Evolutionary conservation across 495 filamentous ascomycete genomes (phyloP).

Genomic region (Talaromyces adpressus): DNA sequence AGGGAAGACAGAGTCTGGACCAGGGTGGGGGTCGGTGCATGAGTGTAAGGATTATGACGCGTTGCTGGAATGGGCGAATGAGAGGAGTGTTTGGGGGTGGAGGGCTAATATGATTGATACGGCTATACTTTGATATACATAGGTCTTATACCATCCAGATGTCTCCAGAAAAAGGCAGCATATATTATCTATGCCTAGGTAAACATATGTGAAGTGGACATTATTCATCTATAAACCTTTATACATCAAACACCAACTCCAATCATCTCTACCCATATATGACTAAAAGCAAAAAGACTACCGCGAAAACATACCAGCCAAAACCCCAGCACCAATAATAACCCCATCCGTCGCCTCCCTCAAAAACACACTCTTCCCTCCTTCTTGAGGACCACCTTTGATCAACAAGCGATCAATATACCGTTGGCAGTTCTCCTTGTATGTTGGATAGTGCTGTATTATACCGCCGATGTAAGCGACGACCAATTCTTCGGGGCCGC

Average conservation of each 20-base stretch:
- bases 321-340: conserved; percentile 67
- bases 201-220: background rate
- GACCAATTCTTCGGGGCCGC: conserved; percentile 54
- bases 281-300: background rate
- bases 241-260: background rate
- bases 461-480: conserved; percentile 75
- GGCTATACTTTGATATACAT: background rate
- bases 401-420: conserved; percentile 60
- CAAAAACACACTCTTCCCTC: conserved; percentile 54
- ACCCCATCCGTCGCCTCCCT: conserved; percentile 68
- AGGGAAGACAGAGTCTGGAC: conserved; percentile 33
- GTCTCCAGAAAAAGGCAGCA: too few species aligned
- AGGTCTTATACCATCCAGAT: too few species aligned
- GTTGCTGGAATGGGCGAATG: conserved; percentile 32
- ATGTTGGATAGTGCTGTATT: conserved; percentile 69
- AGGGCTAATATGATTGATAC: conserved; percentile 1
- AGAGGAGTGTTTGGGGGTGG: conserved; percentile 11
- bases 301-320: conserved; percentile 49
- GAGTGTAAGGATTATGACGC: conserved; percentile 33
- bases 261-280: background rate
- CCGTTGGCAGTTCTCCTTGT: conserved; percentile 59
- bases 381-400: conserved; percentile 43
- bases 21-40: conserved; percentile 36
- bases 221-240: background rate
- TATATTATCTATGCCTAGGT: too few species aligned